These are phyloP conservation scores for Penicillium bialowiezense DNA, from an alignment of 495 filamentous ascomycete genomes.

Conservation along the genomic window DNA sequence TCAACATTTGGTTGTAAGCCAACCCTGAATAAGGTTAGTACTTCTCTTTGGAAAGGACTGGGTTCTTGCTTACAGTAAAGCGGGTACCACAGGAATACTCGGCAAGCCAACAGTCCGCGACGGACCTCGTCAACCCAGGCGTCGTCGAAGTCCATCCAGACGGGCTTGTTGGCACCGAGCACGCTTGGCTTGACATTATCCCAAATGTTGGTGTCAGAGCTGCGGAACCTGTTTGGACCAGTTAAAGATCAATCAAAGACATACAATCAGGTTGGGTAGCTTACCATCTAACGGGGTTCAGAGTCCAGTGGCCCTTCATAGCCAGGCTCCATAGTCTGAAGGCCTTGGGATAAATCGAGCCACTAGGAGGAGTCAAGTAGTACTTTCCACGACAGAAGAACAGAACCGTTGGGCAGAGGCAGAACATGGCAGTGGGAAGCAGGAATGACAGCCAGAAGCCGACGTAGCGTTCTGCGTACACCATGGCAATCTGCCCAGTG, in stretches of 20 bases:
- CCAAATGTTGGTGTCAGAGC: slow-evolving; percentile 54
- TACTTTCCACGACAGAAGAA: slow-evolving; percentile 60
- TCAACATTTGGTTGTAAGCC: slow-evolving; percentile 56
- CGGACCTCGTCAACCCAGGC: slow-evolving; percentile 70
- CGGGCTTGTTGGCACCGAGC: slow-evolving; percentile 34
- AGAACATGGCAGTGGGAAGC: slow-evolving; percentile 59
- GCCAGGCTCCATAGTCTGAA: slow-evolving; percentile 53
- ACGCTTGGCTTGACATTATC: slow-evolving; percentile 64
- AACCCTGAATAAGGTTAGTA: slow-evolving; percentile 35
- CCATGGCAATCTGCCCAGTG: slow-evolving; percentile 30
- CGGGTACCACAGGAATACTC: slow-evolving; percentile 66
- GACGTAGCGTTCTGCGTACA: slow-evolving; percentile 55
- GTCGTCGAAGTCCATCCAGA: slow-evolving; percentile 74
- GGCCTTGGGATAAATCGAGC: slow-evolving; percentile 60
- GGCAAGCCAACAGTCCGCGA: slow-evolving; percentile 67
- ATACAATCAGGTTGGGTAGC: not conserved
- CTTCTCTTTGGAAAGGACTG: not conserved
- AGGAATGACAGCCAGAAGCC: slow-evolving; percentile 77
- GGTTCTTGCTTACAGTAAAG: slow-evolving; percentile 51
- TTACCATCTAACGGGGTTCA: slow-evolving; percentile 45
- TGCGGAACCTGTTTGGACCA: slow-evolving; percentile 40
- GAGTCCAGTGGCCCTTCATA: slow-evolving; percentile 63
- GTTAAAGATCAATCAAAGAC: not conserved
- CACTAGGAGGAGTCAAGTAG: slow-evolving; percentile 53
- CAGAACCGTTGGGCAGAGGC: slow-evolving; percentile 61